These are phyloP conservation scores for Pseudocercospora fuligena DNA, from an alignment of 2,329 filamentous ascomycete genomes.

Conservation along the genomic window DNA sequence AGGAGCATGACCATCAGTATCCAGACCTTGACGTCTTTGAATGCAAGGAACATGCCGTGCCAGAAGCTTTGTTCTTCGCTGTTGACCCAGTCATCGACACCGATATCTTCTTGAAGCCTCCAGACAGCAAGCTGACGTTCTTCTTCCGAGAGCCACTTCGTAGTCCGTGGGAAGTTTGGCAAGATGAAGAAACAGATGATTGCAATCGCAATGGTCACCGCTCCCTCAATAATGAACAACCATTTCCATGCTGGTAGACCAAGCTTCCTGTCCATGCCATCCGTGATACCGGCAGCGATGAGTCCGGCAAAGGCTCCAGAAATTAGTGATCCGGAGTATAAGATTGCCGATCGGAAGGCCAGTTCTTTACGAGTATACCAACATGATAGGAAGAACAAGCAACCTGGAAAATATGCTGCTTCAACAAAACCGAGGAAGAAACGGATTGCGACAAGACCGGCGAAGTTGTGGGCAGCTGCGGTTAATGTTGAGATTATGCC, in stretches of 20 bases:
- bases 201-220: constrained; percentile 43
- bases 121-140: constrained; percentile 40
- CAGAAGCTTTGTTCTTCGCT: constrained; percentile 39
- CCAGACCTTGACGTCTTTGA: constrained; percentile 43
- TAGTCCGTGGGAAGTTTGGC: constrained; percentile 44
- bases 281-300: constrained; percentile 58
- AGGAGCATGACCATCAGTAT: constrained; percentile 44
- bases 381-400: constrained; percentile 55
- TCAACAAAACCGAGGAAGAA: constrained; percentile 51
- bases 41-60: constrained; percentile 40
- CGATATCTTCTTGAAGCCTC: constrained; percentile 41
- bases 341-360: constrained; percentile 56
- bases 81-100: constrained; percentile 40
- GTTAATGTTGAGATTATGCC: constrained; percentile 42
- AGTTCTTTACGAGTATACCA: constrained; percentile 62
- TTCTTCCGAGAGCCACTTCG: constrained; percentile 39
- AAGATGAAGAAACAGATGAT: constrained; percentile 42
- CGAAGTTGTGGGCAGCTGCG: constrained; percentile 42
- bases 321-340: constrained; percentile 58
- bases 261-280: constrained; percentile 43
- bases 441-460: constrained; percentile 43
- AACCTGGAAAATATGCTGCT: constrained; percentile 53
- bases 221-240: constrained; percentile 45
- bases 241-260: constrained; percentile 45
- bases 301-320: constrained; percentile 59